A percentile compares a stretch with the other conserved stretches of the same genome.
These are phyloP conservation scores for Triticum timopheevii DNA, from an alignment of 176 grass and related monocot genomes.

Conservation along the genomic window DNA sequence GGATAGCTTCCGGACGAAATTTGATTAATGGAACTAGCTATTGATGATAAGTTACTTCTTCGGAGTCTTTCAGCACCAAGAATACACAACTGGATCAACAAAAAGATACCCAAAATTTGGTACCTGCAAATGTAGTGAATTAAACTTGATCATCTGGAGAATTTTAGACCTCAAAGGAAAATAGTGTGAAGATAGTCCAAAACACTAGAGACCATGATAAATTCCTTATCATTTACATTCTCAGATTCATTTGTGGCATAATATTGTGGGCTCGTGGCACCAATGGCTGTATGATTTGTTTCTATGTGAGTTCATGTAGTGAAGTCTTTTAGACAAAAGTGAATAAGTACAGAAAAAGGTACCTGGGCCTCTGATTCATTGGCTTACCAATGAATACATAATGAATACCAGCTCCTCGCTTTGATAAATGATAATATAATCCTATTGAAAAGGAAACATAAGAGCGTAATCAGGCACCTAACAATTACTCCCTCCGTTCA, in stretches of 20 bases:
- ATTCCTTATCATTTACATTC: neutral
- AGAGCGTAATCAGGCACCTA: constrained; percentile 32
- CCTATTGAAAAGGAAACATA: constrained; percentile 52
- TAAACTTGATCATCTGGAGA: constrained; percentile 10
- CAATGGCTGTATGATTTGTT: neutral
- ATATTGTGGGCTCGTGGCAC: neutral
- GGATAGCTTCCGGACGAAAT: constrained; percentile 54
- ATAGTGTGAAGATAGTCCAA: constrained; percentile 1
- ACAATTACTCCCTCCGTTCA: neutral
- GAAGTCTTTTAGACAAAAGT: neutral
- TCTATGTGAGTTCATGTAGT: neutral
- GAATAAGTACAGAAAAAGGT: constrained; percentile 26
- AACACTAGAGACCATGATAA: neutral
- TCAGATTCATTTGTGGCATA: neutral
- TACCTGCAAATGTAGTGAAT: constrained; percentile 58
- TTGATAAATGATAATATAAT: constrained; percentile 96
- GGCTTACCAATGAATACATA: constrained; percentile 99
- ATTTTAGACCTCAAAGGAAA: neutral
- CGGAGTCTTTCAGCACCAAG: constrained; percentile 86
- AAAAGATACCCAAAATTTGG: constrained; percentile 94
- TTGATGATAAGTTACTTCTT: constrained; percentile 87
- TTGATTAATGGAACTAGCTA: constrained; percentile 85
- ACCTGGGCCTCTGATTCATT: constrained; percentile 96
- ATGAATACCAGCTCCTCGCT: constrained; percentile 86
- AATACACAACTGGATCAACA: constrained; percentile 92